Evolutionary conservation across 1,139 yeast species (phyloP).

Genomic region (Geotrichum siamense): DNA sequence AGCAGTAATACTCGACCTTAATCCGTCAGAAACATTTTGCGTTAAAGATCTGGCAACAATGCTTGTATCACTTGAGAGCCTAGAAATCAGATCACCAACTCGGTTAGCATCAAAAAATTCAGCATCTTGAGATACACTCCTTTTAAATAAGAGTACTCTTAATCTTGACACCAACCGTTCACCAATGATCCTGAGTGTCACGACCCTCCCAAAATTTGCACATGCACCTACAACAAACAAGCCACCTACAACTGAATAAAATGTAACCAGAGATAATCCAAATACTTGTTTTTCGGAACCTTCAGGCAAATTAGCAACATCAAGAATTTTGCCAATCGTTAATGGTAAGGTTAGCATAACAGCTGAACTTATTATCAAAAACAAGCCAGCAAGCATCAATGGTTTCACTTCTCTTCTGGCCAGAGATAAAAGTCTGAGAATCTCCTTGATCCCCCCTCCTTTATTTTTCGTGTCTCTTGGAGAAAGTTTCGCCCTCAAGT

Average conservation of each 20-base stretch:
- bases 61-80: constrained; percentile 83
- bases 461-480: constrained; percentile 22
- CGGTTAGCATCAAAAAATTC: constrained; percentile 88
- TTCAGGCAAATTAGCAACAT: constrained; percentile 46
- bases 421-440: constrained; percentile 43
- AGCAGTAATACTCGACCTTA: constrained; percentile 72
- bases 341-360: constrained; percentile 74
- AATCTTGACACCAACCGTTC: constrained; percentile 81
- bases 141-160: constrained; percentile 67
- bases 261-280: constrained; percentile 44
- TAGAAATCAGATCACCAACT: constrained; percentile 87
- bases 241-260: constrained; percentile 45
- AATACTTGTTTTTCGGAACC: constrained; percentile 37
- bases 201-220: constrained; percentile 75
- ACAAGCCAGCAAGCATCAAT: constrained; percentile 54
- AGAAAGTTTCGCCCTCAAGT: constrained; percentile 32
- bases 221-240: constrained; percentile 61
- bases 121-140: constrained; percentile 77
- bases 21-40: constrained; percentile 86
- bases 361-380: constrained; percentile 46
- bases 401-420: constrained; percentile 47
- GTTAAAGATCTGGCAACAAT: constrained; percentile 83
- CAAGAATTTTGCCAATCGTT: constrained; percentile 67
- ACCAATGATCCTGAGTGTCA: constrained; percentile 67
- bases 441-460: constrained; percentile 41